A percentile compares a stretch with the other conserved stretches of the same genome.
phyloP scores from a whole-genome alignment of 2,329 filamentous ascomycete genomes.

The Cladorrhinum sp. region DNA sequence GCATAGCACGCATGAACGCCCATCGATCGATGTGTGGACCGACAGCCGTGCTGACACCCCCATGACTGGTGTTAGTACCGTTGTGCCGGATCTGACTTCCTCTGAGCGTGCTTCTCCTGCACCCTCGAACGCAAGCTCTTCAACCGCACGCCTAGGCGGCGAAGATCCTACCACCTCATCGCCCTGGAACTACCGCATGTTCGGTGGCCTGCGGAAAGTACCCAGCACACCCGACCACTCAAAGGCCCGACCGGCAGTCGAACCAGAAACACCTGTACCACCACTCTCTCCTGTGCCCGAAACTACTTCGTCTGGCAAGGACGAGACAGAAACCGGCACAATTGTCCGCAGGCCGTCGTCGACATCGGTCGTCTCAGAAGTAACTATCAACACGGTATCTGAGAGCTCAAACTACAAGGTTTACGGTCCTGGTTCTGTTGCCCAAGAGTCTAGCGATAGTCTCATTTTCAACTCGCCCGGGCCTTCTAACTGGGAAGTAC shows the following conservation, averaged over 20 bases:
- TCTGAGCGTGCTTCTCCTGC: conserved; percentile 32
- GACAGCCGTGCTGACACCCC: conserved; percentile 49
- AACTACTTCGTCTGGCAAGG: conserved; percentile 23
- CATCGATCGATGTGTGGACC: conserved; percentile 46
- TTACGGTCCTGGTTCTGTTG: conserved; percentile 41
- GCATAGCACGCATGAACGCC: conserved; percentile 46
- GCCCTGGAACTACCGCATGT: conserved; percentile 53
- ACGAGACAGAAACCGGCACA: conserved; percentile 20
- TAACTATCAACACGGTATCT: conserved; percentile 44
- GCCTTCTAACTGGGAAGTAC: conserved; percentile 50
- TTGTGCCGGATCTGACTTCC: conserved; percentile 42
- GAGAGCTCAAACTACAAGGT: conserved; percentile 55
- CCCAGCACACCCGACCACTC: conserved; percentile 40
- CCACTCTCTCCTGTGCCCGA: conserved; percentile 35
- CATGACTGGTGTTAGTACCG: conserved; percentile 38
- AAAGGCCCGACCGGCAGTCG: conserved; percentile 35
- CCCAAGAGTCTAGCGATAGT: conserved; percentile 41
- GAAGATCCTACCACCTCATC: conserved; percentile 37
- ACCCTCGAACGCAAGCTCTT: conserved; percentile 32
- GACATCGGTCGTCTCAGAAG: conserved; percentile 32
- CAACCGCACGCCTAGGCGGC: conserved; percentile 29
- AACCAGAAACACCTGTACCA: conserved; percentile 25
- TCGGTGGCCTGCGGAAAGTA: conserved; percentile 55
- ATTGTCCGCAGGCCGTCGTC: conserved; percentile 39
- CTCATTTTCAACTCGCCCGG: conserved; percentile 41